Percentiles rank a stretch among this genome's conserved stretches.
Conservation (phyloP, 352 stramenopile genomes). For the Aphanomyces invadans region DNA sequence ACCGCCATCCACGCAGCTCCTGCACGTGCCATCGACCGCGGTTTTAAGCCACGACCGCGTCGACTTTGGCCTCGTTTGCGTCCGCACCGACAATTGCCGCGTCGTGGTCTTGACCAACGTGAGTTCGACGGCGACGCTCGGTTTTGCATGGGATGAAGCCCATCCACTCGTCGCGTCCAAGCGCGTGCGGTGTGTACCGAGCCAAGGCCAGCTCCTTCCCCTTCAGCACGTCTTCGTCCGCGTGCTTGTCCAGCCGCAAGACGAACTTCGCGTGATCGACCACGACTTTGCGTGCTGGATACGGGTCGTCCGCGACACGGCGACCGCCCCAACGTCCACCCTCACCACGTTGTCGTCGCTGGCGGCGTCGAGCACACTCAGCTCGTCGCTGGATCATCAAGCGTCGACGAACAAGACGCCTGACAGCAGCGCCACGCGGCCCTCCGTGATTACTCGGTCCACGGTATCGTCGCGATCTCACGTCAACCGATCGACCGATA, state of each 20-base stretch:
- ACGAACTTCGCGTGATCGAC: conserved; percentile 51
- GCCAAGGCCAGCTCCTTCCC: conserved; percentile 38
- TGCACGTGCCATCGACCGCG: conserved; percentile 27
- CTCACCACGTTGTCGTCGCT: neutral
- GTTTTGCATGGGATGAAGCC: conserved; percentile 51
- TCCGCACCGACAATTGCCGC: conserved; percentile 37
- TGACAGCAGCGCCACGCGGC: conserved; percentile 21
- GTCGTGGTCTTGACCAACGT: conserved; percentile 50
- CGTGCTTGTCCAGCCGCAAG: conserved; percentile 35
- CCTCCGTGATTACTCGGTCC: conserved; percentile 12
- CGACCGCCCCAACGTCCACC: neutral
- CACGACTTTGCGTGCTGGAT: conserved; percentile 58
- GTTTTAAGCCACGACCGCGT: conserved; percentile 43
- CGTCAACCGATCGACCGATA: neutral
- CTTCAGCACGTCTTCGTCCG: conserved; percentile 48
- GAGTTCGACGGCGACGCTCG: conserved; percentile 18
- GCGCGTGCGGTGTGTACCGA: conserved; percentile 42
- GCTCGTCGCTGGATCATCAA: neutral
- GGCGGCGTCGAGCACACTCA: neutral
- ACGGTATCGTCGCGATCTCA: conserved; percentile 12
- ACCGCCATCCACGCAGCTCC: neutral
- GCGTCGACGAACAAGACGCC: neutral
- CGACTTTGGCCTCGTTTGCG: conserved; percentile 54
- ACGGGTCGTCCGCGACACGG: conserved; percentile 26
- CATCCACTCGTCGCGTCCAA: conserved; percentile 48